Conservation (phyloP, 257 asterid genomes). For the Jacaranda copaia region DNA sequence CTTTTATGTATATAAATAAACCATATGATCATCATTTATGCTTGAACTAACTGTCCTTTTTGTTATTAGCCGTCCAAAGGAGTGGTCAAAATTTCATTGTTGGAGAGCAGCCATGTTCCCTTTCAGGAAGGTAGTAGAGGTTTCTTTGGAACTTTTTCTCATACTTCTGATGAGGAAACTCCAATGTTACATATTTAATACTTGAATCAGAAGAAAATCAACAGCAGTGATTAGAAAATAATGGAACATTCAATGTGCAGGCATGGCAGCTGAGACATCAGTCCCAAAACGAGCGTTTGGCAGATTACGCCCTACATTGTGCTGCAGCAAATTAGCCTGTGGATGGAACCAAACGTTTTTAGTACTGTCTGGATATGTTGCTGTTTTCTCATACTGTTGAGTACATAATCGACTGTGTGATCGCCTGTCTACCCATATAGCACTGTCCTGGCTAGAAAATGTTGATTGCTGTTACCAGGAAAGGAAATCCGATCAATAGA, state of each 20-base stretch:
- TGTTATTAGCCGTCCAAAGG: conserved; percentile 35
- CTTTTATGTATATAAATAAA: neutral
- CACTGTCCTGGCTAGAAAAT: neutral
- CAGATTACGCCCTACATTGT: conserved; percentile 46
- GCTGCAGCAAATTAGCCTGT: conserved; percentile 43
- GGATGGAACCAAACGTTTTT: neutral
- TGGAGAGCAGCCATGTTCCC: conserved; percentile 65
- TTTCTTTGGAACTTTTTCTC: neutral
- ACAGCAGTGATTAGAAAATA: neutral
- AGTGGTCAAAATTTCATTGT: conserved; percentile 49
- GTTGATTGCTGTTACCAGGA: neutral
- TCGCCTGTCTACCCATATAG: neutral
- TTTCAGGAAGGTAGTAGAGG: conserved; percentile 53
- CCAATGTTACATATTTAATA: neutral
- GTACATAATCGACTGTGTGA: neutral
- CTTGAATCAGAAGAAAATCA: neutral
- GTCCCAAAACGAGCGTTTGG: conserved; percentile 38
- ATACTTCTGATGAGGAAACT: neutral
- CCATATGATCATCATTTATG: neutral
- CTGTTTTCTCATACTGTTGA: neutral
- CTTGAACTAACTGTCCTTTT: conserved; percentile 10
- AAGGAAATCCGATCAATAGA: neutral
- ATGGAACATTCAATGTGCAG: conserved; percentile 40
- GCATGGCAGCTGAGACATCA: conserved; percentile 56
- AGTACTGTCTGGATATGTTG: neutral